Conservation (phyloP, 1,284 basidiomycete genomes). For the Pterulicium gracile region DNA sequence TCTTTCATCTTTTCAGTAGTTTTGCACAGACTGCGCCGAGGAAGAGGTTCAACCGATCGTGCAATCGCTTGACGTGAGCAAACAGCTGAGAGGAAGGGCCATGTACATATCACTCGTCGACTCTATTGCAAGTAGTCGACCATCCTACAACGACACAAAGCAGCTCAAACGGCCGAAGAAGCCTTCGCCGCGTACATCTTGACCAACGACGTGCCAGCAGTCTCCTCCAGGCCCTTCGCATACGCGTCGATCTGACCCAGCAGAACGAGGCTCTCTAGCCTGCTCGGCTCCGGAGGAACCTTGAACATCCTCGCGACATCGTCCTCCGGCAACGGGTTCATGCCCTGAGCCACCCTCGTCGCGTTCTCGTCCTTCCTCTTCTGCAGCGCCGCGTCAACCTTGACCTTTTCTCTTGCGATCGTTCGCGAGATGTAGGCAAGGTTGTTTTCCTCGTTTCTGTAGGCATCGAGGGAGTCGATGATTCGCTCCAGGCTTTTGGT, state of each 20-base stretch:
- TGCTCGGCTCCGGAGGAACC: constrained; percentile 82
- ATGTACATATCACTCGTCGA: no score
- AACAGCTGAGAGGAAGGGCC: no score
- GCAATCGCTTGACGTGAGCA: no score
- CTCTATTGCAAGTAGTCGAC: no score
- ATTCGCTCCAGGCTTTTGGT: constrained; percentile 72
- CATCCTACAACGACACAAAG: no score
- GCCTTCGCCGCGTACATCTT: constrained; percentile 65
- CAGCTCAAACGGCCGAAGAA: neutral
- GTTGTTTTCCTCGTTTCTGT: constrained; percentile 88
- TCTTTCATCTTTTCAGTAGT: no score
- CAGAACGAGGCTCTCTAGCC: constrained; percentile 81
- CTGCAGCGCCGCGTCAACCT: constrained; percentile 71
- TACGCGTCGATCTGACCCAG: constrained; percentile 84
- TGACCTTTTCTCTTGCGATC: constrained; percentile 80
- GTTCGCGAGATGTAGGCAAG: constrained; percentile 88
- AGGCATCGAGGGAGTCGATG: constrained; percentile 76
- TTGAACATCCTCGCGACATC: constrained; percentile 78
- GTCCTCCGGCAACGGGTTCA: constrained; percentile 81
- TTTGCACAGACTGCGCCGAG: no score
- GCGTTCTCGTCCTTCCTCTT: constrained; percentile 90
- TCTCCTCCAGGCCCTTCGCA: constrained; percentile 65
- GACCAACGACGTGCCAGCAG: constrained; percentile 58
- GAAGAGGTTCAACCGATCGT: no score
- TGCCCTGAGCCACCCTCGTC: constrained; percentile 71